Percentiles rank a stretch among this genome's conserved stretches.
phyloP scores from a whole-genome alignment of 805 yeast genomes.

The Candida khao-thaluensis region DNA sequence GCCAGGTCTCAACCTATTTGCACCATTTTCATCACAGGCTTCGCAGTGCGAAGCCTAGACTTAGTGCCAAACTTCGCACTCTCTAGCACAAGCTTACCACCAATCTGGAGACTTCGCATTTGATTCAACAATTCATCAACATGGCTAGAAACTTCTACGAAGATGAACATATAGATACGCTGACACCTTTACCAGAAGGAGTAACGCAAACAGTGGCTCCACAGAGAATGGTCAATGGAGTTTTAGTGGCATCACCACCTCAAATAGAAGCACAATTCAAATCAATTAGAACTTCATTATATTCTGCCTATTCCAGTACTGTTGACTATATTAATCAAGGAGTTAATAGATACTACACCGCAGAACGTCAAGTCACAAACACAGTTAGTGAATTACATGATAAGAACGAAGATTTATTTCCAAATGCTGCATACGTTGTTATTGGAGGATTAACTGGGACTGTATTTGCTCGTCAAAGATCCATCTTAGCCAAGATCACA shows the following conservation, averaged over 20 bases:
- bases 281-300: conserved; percentile 36
- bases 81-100: too few species aligned
- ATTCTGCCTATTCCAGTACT: conserved; percentile 24
- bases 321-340: conserved; percentile 43
- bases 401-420: conserved; percentile 65
- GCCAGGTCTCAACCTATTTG: too few species aligned
- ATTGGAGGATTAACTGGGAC: conserved; percentile 73
- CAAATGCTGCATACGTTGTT: conserved; percentile 65
- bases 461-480: conserved; percentile 67
- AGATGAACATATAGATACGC: conserved; percentile 22
- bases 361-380: conserved; percentile 62
- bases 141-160: conserved; percentile 39
- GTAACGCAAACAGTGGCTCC: conserved; percentile 26
- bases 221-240: conserved; percentile 52
- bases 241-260: conserved; percentile 52
- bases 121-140: too few species aligned
- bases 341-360: conserved; percentile 49
- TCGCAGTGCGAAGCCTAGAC: too few species aligned
- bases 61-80: too few species aligned
- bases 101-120: too few species aligned
- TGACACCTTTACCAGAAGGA: background rate
- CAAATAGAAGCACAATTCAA: conserved; percentile 50
- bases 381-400: conserved; percentile 65
- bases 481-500: conserved; percentile 50
- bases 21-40: too few species aligned